These are phyloP conservation scores for Amanita inopinata DNA, from an alignment of 768 basidiomycete species.

Conservation along the genomic window DNA sequence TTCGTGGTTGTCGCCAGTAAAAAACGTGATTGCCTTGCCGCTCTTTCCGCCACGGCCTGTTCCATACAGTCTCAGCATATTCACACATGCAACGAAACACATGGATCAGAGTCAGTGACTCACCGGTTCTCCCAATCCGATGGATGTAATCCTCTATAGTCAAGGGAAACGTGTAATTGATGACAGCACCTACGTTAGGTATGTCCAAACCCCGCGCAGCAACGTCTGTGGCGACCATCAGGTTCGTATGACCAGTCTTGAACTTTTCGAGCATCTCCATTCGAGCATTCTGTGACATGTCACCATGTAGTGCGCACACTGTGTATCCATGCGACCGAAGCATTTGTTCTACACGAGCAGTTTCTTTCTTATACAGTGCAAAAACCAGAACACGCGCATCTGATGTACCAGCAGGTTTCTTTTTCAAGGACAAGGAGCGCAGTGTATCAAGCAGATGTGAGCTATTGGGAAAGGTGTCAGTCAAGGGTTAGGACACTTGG, in stretches of 20 bases:
- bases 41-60: conserved; percentile 81
- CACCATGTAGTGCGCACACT: conserved; percentile 82
- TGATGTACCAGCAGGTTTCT: conserved; percentile 36
- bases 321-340: conserved; percentile 65
- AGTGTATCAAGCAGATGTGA: conserved; percentile 51
- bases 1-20: conserved; percentile 87
- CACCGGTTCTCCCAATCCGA: conserved; percentile 83
- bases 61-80: conserved; percentile 6
- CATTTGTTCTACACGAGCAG: conserved; percentile 77
- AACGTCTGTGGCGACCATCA: conserved; percentile 95
- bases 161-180: conserved; percentile 97
- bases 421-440: conserved; percentile 47
- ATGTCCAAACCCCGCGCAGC: conserved; percentile 97
- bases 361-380: conserved; percentile 96
- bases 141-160: conserved; percentile 93
- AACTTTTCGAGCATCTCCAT: conserved; percentile 84
- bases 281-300: conserved; percentile 78
- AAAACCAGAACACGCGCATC: conserved; percentile 82
- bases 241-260: conserved; percentile 64
- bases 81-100: conserved; percentile 7
- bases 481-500: not conserved
- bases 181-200: conserved; percentile 86
- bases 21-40: conserved; percentile 93
- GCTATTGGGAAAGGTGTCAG: conserved; percentile 24
- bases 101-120: conserved; percentile 17